Percentiles rank a stretch among this genome's conserved stretches.
Conservation (phyloP, 176 grass and related monocot species). For the Pharus latifolius region DNA sequence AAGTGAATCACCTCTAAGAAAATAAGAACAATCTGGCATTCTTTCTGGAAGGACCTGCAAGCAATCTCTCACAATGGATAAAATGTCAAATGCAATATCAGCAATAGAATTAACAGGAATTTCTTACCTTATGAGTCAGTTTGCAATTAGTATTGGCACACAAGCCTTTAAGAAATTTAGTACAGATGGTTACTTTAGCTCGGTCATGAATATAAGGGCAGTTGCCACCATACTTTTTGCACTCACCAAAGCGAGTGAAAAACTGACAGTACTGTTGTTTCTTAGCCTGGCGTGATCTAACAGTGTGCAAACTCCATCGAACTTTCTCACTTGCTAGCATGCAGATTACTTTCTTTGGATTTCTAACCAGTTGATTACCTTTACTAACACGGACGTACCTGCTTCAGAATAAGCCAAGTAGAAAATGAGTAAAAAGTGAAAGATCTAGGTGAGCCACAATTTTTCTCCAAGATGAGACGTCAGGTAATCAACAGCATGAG, state of each 20-base stretch:
- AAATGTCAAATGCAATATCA: slow-evolving; percentile 6
- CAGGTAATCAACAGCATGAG: background rate
- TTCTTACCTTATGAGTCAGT: slow-evolving; percentile 84
- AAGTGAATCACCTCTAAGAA: slow-evolving; percentile 67
- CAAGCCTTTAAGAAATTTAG: slow-evolving; percentile 89
- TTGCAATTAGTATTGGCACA: slow-evolving; percentile 78
- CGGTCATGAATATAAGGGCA: slow-evolving; percentile 82
- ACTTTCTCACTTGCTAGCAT: slow-evolving; percentile 97
- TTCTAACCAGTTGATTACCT: slow-evolving; percentile 88
- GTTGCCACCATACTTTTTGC: slow-evolving; percentile 61
- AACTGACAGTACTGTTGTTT: slow-evolving; percentile 90
- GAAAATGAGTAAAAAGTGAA: background rate
- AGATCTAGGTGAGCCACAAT: background rate
- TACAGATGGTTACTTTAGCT: slow-evolving; percentile 93
- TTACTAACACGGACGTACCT: slow-evolving; percentile 88
- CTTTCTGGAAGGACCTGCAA: slow-evolving; percentile 86
- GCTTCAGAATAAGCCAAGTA: slow-evolving; percentile 11
- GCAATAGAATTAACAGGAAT: slow-evolving; percentile 28
- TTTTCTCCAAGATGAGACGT: background rate
- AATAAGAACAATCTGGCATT: slow-evolving; percentile 99
- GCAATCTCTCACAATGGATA: slow-evolving; percentile 25
- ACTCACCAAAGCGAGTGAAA: slow-evolving; percentile 81
- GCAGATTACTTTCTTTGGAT: slow-evolving; percentile 79
- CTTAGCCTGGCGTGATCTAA: slow-evolving; percentile 63
- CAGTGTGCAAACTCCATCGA: slow-evolving; percentile 88